These are phyloP conservation scores for Leccinum subfulvum DNA, from an alignment of 1,284 basidiomycete species.

Conservation along the genomic window DNA sequence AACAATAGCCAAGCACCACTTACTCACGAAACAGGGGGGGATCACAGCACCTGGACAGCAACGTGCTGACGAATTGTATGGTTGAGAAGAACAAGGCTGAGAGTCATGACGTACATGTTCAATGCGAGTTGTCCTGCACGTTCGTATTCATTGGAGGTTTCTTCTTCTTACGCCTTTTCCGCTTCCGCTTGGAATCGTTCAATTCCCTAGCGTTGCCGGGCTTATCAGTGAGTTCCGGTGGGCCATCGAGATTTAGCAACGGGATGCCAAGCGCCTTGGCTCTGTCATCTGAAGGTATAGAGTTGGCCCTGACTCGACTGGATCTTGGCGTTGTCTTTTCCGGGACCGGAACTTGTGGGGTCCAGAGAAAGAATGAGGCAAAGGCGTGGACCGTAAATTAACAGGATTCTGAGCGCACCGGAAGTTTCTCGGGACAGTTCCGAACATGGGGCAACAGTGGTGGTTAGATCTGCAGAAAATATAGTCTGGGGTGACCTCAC, in stretches of 20 bases:
- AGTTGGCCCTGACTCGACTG: constrained; percentile 9
- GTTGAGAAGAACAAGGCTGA: neutral
- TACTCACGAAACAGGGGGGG: neutral
- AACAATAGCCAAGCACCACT: neutral
- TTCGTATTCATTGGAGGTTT: constrained; percentile 33
- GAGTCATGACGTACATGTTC: constrained; percentile 20
- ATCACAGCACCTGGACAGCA: constrained; percentile 1
- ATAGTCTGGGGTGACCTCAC: constrained; percentile 9
- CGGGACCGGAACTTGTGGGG: constrained; percentile 18
- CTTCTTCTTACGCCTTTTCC: constrained; percentile 56
- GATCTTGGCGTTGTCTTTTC: constrained; percentile 6
- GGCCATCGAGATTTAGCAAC: constrained; percentile 57
- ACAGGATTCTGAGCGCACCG: constrained; percentile 20
- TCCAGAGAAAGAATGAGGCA: constrained; percentile 15
- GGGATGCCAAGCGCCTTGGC: constrained; percentile 32
- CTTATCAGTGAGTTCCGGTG: constrained; percentile 36
- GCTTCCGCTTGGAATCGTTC: constrained; percentile 44
- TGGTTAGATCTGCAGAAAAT: constrained; percentile 4
- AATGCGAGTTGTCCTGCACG: constrained; percentile 16
- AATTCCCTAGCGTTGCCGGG: constrained; percentile 32
- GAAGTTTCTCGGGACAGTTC: constrained; percentile 10
- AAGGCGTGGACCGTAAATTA: constrained; percentile 6
- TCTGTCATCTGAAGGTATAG: constrained; percentile 11
- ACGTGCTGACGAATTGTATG: constrained; percentile 1
- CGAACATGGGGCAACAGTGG: neutral